Base-by-base conservation (phyloP, 495 filamentous ascomycete genomes). In the Aspergillus ellipticus region DNA sequence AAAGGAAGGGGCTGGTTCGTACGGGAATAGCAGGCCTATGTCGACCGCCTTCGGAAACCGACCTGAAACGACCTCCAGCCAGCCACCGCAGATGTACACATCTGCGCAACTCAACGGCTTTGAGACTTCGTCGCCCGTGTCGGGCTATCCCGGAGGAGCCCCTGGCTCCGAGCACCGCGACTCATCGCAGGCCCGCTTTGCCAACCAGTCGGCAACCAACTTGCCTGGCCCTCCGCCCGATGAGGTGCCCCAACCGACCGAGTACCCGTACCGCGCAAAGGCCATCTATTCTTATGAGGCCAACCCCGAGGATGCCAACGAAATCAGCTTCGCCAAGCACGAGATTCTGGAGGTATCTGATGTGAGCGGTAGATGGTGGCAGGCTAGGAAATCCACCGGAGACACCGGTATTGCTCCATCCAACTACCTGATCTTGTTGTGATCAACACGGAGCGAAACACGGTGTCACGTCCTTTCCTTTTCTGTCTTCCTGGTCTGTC, bases 271-370 rank as follows among this genome's bases (percentile, higher is more conserved):
- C 69, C 85, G 88, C 22, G 94, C 94, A 6, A 97, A 97, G 81
- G 94, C 94, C 41, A 98, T 98, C 67, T 98, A 97, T 76, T 92
- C 87, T 59, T 98, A 98, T 74, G 93, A 97, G 66, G 94, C 94
- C 52, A 97, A 97, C 67, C 94, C 94, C 2, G 92, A 97, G 61
- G 94, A 98, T 64, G 91, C 91, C 43, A 97, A 98, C 70, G 94
- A 98, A 72, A 97, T 98, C 57, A 92, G 89, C 60, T 98, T 98
- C 79, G 79, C 84, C 45, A 97, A 97, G 74, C 90, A 97, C 62
- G 94, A 98, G 72, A 90, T 97, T 53, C 79, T 98, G 42, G 93
- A 98, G 69, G 93, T 98, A 53, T 96, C 89, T 42, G 94, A 98
- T 63, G 95, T 98, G 53, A 96, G 90, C 64, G 94, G 94, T 26